Conservation (phyloP, 2,329 filamentous ascomycete genomes). For the Huntiella omanensis region DNA sequence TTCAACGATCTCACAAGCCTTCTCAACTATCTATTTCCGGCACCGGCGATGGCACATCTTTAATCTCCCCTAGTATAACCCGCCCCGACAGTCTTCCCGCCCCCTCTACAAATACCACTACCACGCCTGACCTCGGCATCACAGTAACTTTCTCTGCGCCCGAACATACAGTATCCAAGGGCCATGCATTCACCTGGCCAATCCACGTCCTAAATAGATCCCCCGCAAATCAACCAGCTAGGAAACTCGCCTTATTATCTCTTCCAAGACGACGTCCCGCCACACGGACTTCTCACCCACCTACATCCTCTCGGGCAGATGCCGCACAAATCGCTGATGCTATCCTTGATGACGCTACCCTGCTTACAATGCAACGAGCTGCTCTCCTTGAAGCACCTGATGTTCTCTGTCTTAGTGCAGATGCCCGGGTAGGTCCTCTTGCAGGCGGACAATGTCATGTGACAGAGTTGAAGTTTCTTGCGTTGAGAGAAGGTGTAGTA, state of each 20-base stretch:
- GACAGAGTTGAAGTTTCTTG: conserved; percentile 52
- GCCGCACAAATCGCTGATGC: conserved; percentile 38
- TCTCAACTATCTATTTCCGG: conserved; percentile 43
- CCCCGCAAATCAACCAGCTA: conserved; percentile 24
- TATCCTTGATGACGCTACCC: conserved; percentile 50
- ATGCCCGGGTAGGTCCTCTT: conserved; percentile 54
- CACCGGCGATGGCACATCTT: conserved; percentile 30
- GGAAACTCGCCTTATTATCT: conserved; percentile 52
- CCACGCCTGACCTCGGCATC: conserved; percentile 43
- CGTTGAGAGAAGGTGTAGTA: conserved; percentile 46
- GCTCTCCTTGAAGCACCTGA: conserved; percentile 45
- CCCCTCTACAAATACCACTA: conserved; percentile 33
- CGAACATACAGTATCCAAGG: conserved; percentile 33
- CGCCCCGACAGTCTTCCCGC: conserved; percentile 41
- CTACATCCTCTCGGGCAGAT: conserved; percentile 27
- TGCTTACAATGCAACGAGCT: conserved; percentile 52
- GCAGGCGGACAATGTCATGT: conserved; percentile 56
- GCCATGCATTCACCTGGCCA: conserved; percentile 51
- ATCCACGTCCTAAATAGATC: conserved; percentile 61
- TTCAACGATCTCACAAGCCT: conserved; percentile 41
- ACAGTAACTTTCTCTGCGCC: conserved; percentile 58
- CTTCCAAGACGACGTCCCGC: conserved; percentile 45
- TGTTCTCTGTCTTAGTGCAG: conserved; percentile 56
- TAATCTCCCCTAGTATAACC: conserved; percentile 36
- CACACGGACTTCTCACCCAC: conserved; percentile 30